Base-by-base conservation (phyloP, 2,329 filamentous ascomycete genomes). In the Colletotrichum sp. region DNA sequence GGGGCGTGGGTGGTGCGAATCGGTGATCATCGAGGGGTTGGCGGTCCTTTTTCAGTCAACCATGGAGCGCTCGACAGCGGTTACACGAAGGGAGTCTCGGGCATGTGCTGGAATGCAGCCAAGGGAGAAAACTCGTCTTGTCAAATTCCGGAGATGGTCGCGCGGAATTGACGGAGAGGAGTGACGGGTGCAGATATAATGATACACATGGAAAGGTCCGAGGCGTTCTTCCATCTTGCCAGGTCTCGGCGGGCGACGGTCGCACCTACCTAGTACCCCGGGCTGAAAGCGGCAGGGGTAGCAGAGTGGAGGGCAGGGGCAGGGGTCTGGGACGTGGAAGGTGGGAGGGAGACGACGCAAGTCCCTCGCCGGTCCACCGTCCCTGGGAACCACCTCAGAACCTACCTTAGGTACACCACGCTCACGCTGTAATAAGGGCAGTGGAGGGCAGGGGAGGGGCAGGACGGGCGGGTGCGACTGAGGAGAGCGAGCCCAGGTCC, bases 41-140 rank as follows among this genome's bases (percentile, higher is more conserved):
- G 48, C 21, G 69, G 63, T 32, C 58, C 73, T 75, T 58, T 75
- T 75, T 75, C 73, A 75, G 69, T 73, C 32, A 52, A 75, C 43
- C 69, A 64, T 69, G 62, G 63, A 36, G 28, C 28, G 58, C 58
- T 32, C 28, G n/a, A 32, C n/a, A 32, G n/a, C 30, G 18, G 66
- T 43, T 21, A 16, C 52, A 69, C 72, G 59, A 73, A 75, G 73
- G 69, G 73, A 55, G 70, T 59, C 28, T 63, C 14, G 34, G 62
- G 43, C 14, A n/a, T 62, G 36, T 48, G 56, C 64, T 73, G 69
- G 64, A 75, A 75, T 69, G 73, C 34, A 67, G n/a, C 24, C 24
- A 73, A 75, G 70, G 70, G 73, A 75, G 73, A 24, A 43, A 7
- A 16, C 36, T 48, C 59, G 70, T 69, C 56, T 73, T 58, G 24